Conservation (phyloP, 1,284 basidiomycete genomes). For the Austropuccinia psidii region DNA sequence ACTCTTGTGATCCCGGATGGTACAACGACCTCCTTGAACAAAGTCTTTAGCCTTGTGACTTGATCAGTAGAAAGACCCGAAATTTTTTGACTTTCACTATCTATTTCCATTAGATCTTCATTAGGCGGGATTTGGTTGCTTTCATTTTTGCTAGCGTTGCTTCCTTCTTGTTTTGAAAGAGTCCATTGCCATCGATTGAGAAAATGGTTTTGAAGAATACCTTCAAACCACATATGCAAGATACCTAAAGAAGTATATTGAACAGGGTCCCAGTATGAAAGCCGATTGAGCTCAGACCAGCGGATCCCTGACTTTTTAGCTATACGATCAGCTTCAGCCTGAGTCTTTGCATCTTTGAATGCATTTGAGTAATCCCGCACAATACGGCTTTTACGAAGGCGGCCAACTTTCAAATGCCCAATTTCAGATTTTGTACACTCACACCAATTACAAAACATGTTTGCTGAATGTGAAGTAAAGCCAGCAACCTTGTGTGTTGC, state of each 20-base stretch:
- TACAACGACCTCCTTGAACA: too few species aligned
- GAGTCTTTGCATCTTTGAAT: background rate
- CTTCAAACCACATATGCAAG: slow-evolving; percentile 28
- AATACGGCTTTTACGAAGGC: too few species aligned
- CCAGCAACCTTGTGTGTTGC: slow-evolving; percentile 12
- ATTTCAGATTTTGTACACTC: background rate
- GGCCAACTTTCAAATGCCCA: too few species aligned
- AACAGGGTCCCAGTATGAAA: slow-evolving; percentile 5
- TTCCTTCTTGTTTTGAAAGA: too few species aligned
- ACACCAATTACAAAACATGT: background rate
- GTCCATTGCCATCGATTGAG: background rate
- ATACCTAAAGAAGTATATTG: background rate
- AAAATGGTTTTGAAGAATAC: slow-evolving; percentile 8
- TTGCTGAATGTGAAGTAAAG: slow-evolving; percentile 3
- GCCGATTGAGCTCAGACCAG: slow-evolving; percentile 21
- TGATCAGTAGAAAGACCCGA: too few species aligned
- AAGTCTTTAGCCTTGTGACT: too few species aligned
- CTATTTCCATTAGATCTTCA: too few species aligned
- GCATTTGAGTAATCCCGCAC: background rate
- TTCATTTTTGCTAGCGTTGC: too few species aligned
- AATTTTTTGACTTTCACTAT: too few species aligned
- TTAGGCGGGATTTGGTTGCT: too few species aligned
- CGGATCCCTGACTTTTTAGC: background rate
- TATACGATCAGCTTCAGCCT: background rate
- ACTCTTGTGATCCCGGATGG: background rate